Evolutionary conservation across 306 rosid genomes (phyloP).

Genomic region (Inga laurina): DNA sequence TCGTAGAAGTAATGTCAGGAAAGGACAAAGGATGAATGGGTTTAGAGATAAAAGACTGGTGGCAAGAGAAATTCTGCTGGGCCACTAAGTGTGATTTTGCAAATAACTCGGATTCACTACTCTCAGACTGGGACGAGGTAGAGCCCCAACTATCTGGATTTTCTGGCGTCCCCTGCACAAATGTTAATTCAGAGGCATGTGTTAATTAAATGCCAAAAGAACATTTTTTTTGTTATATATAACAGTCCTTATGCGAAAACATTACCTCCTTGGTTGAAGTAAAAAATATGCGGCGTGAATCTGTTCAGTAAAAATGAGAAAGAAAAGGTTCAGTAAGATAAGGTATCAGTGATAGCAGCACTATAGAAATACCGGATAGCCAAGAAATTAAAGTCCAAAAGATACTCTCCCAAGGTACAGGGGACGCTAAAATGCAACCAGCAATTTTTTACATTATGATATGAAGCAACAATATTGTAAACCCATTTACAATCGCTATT

Average conservation of each 20-base stretch:
- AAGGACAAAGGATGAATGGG: constrained; percentile 81
- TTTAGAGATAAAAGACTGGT: constrained; percentile 80
- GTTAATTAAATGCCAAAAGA: constrained; percentile 10
- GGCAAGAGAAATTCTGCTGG: constrained; percentile 56
- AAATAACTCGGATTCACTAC: constrained; percentile 71
- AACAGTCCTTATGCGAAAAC: constrained; percentile 15
- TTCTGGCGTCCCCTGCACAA: constrained; percentile 76
- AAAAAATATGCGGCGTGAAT: constrained; percentile 51
- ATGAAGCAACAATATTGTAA: background rate
- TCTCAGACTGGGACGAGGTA: constrained; percentile 62
- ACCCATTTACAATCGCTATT: background rate
- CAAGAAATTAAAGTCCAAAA: background rate
- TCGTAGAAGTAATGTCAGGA: constrained; percentile 46
- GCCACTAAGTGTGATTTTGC: constrained; percentile 53
- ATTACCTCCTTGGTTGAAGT: constrained; percentile 72
- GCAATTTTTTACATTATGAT: background rate
- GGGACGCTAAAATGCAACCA: background rate
- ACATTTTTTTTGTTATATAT: constrained; percentile 1
- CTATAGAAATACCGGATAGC: background rate
- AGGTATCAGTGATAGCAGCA: constrained; percentile 9
- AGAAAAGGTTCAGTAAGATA: constrained; percentile 24
- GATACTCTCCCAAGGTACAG: background rate
- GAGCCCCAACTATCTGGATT: constrained; percentile 61
- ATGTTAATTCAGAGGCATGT: constrained; percentile 30
- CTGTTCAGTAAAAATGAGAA: constrained; percentile 48